Evolutionary conservation across 352 stramenopile species (phyloP), one percentile per base, ranked within the genome.

Genomic region (Globisporangium orthogonon): DNA sequence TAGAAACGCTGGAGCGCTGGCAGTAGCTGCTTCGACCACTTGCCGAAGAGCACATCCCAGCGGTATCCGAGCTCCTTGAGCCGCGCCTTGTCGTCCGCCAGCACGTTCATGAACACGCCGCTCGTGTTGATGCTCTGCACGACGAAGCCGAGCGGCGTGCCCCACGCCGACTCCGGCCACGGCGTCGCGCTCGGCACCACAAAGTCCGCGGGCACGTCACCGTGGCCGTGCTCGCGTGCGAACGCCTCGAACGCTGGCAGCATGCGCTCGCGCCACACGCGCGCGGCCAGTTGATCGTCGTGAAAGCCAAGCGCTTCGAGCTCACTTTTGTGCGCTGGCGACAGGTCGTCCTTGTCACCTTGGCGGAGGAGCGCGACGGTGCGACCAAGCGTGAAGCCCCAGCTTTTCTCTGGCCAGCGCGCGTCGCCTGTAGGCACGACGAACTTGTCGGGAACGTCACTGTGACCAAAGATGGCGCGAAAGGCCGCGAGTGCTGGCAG

Each of bases 1-100:
- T 82, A 77, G 74, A 96, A 98, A 1, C 54, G 69, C 30, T 78
- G 46, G 37, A 98, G 72, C 11, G 86, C 87, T 43, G 71, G 70
- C 30, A 90, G 44, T 18, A 87, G 52, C 29, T 77, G 63, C 59
- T 76, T 78, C 1, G 66, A 61, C 75, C 76, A 86, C 30, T 78
- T 80, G 15, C 74, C 71, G 49, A 80, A 85, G n/a, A 87, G 75
- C 29, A 64, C 57, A 44, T 84, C 64, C 75, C 77, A 89, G 15
- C 57, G 63, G 53, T 81, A 91, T 4, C 78, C 78, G 13, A 89
- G 56, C 23, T 76, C 60, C 44, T 77, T 77, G 15, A 85, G 60
- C 28, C 59, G 54, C 37, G 57, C 54, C 52, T 78, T 80, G 54
- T 80, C 61, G 2, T 50, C 33, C 7, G 58, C 50, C 35, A 88